phyloP scores from a whole-genome alignment of 805 yeast species.

The Yamadazyma insecticola region DNA sequence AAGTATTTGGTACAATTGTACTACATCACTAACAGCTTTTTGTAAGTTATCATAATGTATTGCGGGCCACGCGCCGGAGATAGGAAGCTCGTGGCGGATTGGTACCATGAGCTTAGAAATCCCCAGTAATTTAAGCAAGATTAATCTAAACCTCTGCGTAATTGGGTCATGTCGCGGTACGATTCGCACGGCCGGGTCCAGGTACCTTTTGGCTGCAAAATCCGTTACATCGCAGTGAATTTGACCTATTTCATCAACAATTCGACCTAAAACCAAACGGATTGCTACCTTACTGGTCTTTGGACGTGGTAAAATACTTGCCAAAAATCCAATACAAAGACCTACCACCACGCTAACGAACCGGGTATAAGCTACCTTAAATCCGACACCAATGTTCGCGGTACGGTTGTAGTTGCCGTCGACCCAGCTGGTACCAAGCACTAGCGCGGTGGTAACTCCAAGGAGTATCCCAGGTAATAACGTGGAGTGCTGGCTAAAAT shows the following conservation, averaged over 20 bases:
- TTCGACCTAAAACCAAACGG: conserved; percentile 17
- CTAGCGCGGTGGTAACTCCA: conserved; percentile 24
- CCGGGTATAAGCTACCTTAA: conserved; percentile 21
- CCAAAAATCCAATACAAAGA: conserved; percentile 24
- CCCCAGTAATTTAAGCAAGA: conserved; percentile 16
- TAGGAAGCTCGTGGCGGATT: conserved; percentile 23
- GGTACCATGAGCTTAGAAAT: conserved; percentile 20
- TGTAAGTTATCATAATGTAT: conserved; percentile 20
- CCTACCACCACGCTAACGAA: conserved; percentile 27
- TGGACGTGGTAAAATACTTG: conserved; percentile 26
- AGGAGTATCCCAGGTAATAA: conserved; percentile 23
- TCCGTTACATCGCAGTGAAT: conserved; percentile 24
- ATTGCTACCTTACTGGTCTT: conserved; percentile 23
- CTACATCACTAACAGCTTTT: conserved; percentile 18
- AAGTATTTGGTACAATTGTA: conserved; percentile 22
- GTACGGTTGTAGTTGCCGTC: conserved; percentile 15
- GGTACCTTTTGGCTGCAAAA: conserved; percentile 20
- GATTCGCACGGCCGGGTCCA: conserved; percentile 16
- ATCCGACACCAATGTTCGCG: conserved; percentile 25
- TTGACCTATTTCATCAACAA: conserved; percentile 21
- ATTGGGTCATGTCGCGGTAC: conserved; percentile 18
- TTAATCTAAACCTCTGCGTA: conserved; percentile 15
- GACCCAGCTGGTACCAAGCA: conserved; percentile 30
- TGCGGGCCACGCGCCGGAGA: conserved; percentile 30
- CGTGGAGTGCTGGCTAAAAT: conserved; percentile 24